Percentiles rank a stretch among this genome's conserved stretches.
Conservation (phyloP, 495 filamentous ascomycete genomes). For the Chlorociboria aeruginascens region DNA sequence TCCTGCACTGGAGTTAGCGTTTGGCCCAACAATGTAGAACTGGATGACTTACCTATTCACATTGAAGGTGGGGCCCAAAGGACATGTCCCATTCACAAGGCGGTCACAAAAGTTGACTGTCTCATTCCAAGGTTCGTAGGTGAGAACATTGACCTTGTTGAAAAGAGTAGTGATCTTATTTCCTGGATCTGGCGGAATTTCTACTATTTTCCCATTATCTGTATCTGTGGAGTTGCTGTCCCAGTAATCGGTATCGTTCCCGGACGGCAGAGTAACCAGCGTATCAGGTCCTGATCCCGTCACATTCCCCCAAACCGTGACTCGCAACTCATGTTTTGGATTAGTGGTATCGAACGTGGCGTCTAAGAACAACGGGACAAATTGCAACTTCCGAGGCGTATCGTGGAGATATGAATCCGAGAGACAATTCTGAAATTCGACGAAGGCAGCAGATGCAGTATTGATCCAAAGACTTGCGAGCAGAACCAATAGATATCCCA, state of each 20-base stretch:
- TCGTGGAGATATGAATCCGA: conserved; percentile 39
- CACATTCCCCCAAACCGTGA: conserved; percentile 88
- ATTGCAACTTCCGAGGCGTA: conserved; percentile 52
- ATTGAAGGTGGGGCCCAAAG: conserved; percentile 60
- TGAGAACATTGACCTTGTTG: conserved; percentile 56
- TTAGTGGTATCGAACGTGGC: conserved; percentile 56
- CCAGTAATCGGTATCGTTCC: conserved; percentile 36
- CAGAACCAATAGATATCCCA: conserved; percentile 8
- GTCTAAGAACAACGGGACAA: conserved; percentile 57
- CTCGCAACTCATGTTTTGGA: conserved; percentile 51
- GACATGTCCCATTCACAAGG: conserved; percentile 52
- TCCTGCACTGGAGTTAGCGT: conserved; percentile 22
- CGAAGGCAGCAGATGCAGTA: conserved; percentile 14
- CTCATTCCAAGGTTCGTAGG: conserved; percentile 51
- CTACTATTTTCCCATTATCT: conserved; percentile 57
- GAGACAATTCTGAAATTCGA: conserved; percentile 72
- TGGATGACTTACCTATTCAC: conserved; percentile 9
- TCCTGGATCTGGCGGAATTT: conserved; percentile 34
- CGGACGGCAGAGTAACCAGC: conserved; percentile 34
- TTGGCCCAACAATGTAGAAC: not conserved
- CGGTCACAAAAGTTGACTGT: conserved; percentile 49
- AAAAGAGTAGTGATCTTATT: conserved; percentile 60
- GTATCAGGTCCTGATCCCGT: conserved; percentile 39
- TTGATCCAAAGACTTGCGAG: conserved; percentile 10
- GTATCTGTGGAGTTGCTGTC: conserved; percentile 23